Base-by-base conservation (phyloP, 768 basidiomycete species). In the Termitomyces sp. region DNA sequence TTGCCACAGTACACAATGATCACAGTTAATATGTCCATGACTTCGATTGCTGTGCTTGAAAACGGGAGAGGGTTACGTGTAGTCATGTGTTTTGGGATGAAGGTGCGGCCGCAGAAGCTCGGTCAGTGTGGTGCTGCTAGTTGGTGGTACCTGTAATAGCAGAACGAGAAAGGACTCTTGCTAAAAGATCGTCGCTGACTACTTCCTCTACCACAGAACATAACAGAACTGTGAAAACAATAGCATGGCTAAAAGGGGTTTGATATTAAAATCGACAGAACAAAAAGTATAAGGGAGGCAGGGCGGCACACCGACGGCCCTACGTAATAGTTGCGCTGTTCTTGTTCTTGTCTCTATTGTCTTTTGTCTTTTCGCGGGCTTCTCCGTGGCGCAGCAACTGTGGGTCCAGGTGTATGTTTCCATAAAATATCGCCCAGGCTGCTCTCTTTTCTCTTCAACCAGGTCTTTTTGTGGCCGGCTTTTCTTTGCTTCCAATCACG, bases 351-450 rank as follows among this genome's bases (percentile, higher is more conserved):
- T 46, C 41, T 26, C 30, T 30, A 33, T 2, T 46, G 54, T 60
- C 62, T 68, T 66, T 67, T 66, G 64, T 66, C 54, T 63, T 56
- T 60, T 56, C 47, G 19, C 49, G 54, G 45, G 45, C 38, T 60
- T 60, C 53, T 54, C 48, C 45, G 54, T 61, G 51, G 55, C 60
- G 58, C 47, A 55, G 41, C 6, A 17, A n/a, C 64, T 71, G 71
- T 73, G 69, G 69, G 72, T 71, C 70, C 70, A 67, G 41, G 48
- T 59, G 45, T 50, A 26, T 50, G 57, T 28, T 57, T 44, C 5
- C 33, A 61, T 67, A 67, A 65, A 65, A 65, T 58, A 35, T 37
- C 47, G 23, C 17, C n/a, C 30, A 44, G 28, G 35, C 11, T 41
- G 57, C 17, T 58, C 57, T 62, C 57, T 57, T 57, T 66, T 56